Conservation (phyloP, 108 stramenopile genomes). For the Fragilariopsis cylindrus region DNA sequence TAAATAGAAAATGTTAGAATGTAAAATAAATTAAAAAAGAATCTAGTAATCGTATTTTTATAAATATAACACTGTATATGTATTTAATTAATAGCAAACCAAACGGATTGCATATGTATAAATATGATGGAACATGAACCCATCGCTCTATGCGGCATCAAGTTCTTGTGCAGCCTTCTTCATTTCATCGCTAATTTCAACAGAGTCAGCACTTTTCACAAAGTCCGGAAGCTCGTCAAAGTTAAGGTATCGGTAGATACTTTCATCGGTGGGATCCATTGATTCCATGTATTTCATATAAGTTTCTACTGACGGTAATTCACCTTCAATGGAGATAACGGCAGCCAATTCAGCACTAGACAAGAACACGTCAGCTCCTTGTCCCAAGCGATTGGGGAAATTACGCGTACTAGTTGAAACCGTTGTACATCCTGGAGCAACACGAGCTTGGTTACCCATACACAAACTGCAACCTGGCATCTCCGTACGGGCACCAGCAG, state of each 20-base stretch:
- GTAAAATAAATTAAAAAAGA: neutral
- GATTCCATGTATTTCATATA: constrained; percentile 84
- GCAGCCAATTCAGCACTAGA: constrained; percentile 93
- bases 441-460: constrained; percentile 98
- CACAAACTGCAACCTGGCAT: constrained; percentile 97
- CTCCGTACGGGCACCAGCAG: constrained; percentile 91
- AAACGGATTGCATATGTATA: neutral
- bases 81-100: neutral
- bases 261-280: constrained; percentile 82
- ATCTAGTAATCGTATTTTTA: neutral
- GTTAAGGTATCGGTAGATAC: constrained; percentile 97
- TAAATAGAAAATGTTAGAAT: neutral
- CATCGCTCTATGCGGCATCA: constrained; percentile 16
- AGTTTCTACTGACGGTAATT: constrained; percentile 85
- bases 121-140: neutral
- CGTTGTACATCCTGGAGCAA: constrained; percentile 87
- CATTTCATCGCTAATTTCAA: constrained; percentile 89
- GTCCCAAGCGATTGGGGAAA: constrained; percentile 97
- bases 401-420: constrained; percentile 95
- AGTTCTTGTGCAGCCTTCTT: constrained; percentile 84
- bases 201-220: constrained; percentile 72
- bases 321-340: constrained; percentile 83
- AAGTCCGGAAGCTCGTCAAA: constrained; percentile 93
- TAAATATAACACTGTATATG: neutral
- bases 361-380: constrained; percentile 94